These are phyloP conservation scores for Phytophthora litchii DNA, from an alignment of 352 stramenopile genomes.

Conservation along the genomic window DNA sequence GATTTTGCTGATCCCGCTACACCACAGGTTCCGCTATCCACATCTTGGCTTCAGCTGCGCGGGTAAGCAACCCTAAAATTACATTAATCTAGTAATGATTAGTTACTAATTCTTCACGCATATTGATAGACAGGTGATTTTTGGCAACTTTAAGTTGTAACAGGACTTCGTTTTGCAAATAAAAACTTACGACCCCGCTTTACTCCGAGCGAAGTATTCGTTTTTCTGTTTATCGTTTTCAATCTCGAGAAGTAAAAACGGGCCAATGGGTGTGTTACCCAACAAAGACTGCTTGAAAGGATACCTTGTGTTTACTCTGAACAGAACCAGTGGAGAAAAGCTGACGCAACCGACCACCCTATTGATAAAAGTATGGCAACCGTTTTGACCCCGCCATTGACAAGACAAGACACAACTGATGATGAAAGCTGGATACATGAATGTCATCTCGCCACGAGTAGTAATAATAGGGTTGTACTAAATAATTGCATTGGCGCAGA, in stretches of 20 bases:
- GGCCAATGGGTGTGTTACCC: background rate
- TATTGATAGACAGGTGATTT: constrained; percentile 9
- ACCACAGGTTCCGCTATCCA: too few relatives aligned
- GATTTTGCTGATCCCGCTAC: too few relatives aligned
- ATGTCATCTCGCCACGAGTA: constrained; percentile 9
- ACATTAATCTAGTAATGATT: too few relatives aligned
- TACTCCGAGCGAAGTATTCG: constrained; percentile 3
- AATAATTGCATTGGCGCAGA: constrained; percentile 7
- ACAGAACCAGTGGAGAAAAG: constrained; percentile 5
- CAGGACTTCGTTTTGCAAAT: constrained; percentile 9
- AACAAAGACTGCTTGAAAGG: background rate
- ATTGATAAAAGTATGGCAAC: constrained; percentile 3
- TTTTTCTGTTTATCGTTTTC: constrained; percentile 10
- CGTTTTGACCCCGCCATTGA: constrained; percentile 2
- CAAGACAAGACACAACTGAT: background rate
- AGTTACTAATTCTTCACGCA: too few relatives aligned
- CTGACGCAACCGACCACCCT: background rate
- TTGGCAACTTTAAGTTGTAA: constrained; percentile 7
- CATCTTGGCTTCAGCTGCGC: too few relatives aligned
- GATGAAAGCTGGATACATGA: constrained; percentile 5
- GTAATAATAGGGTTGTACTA: constrained; percentile 3
- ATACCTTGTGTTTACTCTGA: background rate
- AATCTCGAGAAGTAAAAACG: background rate
- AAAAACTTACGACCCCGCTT: constrained; percentile 1
- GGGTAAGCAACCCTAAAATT: too few relatives aligned